Percentiles rank a stretch among this genome's conserved stretches.
Evolutionary conservation across 805 yeast species (phyloP).

Genomic region (Metschnikowia anglica): DNA sequence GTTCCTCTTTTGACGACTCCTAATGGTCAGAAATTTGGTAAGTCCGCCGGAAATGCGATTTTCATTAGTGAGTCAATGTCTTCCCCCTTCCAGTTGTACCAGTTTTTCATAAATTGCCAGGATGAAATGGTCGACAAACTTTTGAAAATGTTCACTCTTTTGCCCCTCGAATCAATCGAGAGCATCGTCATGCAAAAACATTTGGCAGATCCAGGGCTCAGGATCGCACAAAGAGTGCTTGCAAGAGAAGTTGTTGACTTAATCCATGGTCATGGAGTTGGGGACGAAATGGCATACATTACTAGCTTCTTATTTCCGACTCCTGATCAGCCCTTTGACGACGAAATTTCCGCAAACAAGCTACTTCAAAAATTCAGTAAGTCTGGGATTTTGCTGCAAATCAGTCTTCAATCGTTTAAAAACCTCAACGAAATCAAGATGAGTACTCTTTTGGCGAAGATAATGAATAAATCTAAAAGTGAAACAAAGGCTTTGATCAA

Average conservation of each 20-base stretch:
- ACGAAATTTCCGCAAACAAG: slow-evolving; percentile 45
- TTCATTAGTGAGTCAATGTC: slow-evolving; percentile 78
- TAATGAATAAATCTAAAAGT: slow-evolving; percentile 50
- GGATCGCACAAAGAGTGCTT: slow-evolving; percentile 72
- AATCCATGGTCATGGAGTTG: slow-evolving; percentile 79
- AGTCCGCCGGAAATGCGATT: slow-evolving; percentile 95
- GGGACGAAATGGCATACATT: slow-evolving; percentile 63
- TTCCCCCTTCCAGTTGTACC: slow-evolving; percentile 78
- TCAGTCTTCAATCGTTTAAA: slow-evolving; percentile 30
- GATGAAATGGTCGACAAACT: slow-evolving; percentile 73
- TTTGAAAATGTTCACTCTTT: slow-evolving; percentile 73
- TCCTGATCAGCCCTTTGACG: slow-evolving; percentile 49
- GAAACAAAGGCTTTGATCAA: slow-evolving; percentile 62
- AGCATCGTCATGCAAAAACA: slow-evolving; percentile 52
- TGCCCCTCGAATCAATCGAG: slow-evolving; percentile 63
- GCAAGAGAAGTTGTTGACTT: slow-evolving; percentile 86
- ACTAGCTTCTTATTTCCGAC: slow-evolving; percentile 67
- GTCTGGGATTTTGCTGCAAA: slow-evolving; percentile 52
- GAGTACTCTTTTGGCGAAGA: slow-evolving; percentile 50
- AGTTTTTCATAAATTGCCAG: slow-evolving; percentile 74
- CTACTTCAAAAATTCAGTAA: slow-evolving; percentile 55
- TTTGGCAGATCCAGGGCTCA: slow-evolving; percentile 52
- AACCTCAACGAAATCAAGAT: slow-evolving; percentile 41
- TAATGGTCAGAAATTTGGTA: slow-evolving; percentile 91
- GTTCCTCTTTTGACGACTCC: slow-evolving; percentile 88